phyloP scores from a whole-genome alignment of 2,329 filamentous ascomycete species.

The Berkeleyomyces basicola region DNA sequence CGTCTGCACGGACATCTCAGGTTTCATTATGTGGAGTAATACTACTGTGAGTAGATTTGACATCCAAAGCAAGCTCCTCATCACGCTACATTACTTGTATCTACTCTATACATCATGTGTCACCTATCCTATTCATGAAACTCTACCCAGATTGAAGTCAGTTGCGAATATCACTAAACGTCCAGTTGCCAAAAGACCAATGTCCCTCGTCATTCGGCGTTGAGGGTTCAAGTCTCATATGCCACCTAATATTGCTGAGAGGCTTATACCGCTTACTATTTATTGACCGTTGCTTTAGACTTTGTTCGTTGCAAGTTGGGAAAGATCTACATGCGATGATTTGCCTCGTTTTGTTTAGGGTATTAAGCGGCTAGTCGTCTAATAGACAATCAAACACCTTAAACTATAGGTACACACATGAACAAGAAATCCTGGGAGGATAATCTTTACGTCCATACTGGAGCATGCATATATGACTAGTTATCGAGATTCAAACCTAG shows the following conservation, averaged over 20 bases:
- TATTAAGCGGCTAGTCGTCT: not conserved
- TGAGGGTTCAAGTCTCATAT: too few relatives aligned
- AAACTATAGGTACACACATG: not conserved
- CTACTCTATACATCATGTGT: too few relatives aligned
- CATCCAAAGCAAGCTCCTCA: not conserved
- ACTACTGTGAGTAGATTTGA: not conserved
- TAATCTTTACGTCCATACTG: too few relatives aligned
- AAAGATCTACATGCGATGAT: not conserved
- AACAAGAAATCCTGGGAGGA: too few relatives aligned
- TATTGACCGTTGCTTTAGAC: not conserved
- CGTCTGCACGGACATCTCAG: not conserved
- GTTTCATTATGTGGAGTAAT: not conserved
- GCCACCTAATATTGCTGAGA: too few relatives aligned
- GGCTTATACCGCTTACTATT: too few relatives aligned
- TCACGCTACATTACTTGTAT: not conserved
- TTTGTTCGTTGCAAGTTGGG: not conserved
- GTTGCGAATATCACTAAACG: too few relatives aligned
- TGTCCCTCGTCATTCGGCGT: too few relatives aligned
- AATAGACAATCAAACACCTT: not conserved
- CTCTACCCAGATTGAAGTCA: not conserved
- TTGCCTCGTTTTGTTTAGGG: not conserved
- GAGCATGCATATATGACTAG: too few relatives aligned
- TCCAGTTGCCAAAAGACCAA: too few relatives aligned
- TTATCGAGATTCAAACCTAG: too few relatives aligned
- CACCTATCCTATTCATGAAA: not conserved